A percentile compares a stretch with the other conserved stretches of the same genome.
Conservation (phyloP, 257 asterid genomes). For the Lavandula angustifolia region DNA sequence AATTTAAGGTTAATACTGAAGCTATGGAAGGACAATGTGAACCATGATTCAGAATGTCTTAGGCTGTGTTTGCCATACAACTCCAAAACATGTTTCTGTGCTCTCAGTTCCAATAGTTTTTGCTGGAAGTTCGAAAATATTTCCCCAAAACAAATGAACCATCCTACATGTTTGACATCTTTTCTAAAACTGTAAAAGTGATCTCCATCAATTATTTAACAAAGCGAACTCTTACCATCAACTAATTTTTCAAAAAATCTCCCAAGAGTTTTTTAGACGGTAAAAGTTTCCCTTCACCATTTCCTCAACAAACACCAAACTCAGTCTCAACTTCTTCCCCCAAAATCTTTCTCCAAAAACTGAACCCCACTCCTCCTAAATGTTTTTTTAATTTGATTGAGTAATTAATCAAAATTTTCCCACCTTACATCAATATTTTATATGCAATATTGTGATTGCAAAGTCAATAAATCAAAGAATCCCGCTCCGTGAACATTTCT, state of each 20-base stretch:
- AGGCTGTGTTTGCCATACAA: background rate
- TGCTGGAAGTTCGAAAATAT: background rate
- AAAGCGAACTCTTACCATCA: background rate
- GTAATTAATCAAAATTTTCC: conserved; percentile 3
- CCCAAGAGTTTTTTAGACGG: background rate
- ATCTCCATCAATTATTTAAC: background rate
- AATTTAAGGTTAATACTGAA: conserved; percentile 24
- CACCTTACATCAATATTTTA: conserved; percentile 3
- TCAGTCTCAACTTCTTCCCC: background rate
- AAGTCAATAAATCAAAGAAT: conserved; percentile 25
- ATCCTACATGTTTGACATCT: background rate
- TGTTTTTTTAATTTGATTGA: conserved; percentile 4
- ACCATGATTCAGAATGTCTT: conserved; percentile 16
- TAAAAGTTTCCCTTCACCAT: background rate
- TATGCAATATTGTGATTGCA: conserved; percentile 10
- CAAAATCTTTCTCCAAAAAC: background rate
- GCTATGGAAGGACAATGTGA: conserved; percentile 23
- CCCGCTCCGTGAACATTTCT: background rate
- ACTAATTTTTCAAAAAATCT: background rate
- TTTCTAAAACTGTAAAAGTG: background rate
- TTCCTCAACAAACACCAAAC: background rate
- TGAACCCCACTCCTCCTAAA: background rate
- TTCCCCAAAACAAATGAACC: background rate
- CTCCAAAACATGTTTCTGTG: background rate
- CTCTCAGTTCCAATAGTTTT: background rate